Base-by-base conservation (phyloP, 768 basidiomycete genomes). In the Suillus variegatus region DNA sequence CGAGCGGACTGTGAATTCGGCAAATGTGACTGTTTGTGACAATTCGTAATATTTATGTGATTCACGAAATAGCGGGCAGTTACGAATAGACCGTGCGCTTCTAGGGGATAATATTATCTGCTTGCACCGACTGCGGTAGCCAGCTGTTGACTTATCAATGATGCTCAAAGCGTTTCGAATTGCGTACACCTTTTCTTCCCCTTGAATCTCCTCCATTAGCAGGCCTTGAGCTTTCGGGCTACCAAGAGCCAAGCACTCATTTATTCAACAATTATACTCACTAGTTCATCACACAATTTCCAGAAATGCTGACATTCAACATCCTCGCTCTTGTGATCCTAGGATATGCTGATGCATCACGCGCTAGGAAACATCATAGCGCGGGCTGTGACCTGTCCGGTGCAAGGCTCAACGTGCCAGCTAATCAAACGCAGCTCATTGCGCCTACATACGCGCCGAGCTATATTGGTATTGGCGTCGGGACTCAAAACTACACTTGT, bases 401-500 rank as follows among this genome's bases (percentile, higher is more conserved):
- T 32, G 70, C 68, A 64, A 65, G 67, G 22, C 68, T 74, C 35
- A 62, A 68, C 14, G 72, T 80, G 60, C 76, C 76, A 18, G 44
- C 70, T 8, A 64, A 71, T 25, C 77, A 78, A 66, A 75, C 75
- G 4, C 65, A 69, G 57, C 74, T 85, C 56, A 70, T 77, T 3
- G 71, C 72, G n/a, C 84, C 84, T 5, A 72, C 74, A 5, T 65
- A 68, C 20, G 64, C 74, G 0, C 75, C 80, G 1, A 77, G 74
- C 10, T 84, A 77, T 71, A 79, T 86, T 61, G 80, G 77, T 14
- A 71, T 85, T n/a, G 84, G 76, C 13, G 72, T 85, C 60, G 83
- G 85, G 28, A 79, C 79, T 18, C 86, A 86, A 71, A 86, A 86
- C 72, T 88, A 86, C 72, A 86, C 84, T 36, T 87, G 86, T 70